Evolutionary conservation across 768 basidiomycete species (phyloP).

Genomic region (Trichaptum fuscoviolaceum): DNA sequence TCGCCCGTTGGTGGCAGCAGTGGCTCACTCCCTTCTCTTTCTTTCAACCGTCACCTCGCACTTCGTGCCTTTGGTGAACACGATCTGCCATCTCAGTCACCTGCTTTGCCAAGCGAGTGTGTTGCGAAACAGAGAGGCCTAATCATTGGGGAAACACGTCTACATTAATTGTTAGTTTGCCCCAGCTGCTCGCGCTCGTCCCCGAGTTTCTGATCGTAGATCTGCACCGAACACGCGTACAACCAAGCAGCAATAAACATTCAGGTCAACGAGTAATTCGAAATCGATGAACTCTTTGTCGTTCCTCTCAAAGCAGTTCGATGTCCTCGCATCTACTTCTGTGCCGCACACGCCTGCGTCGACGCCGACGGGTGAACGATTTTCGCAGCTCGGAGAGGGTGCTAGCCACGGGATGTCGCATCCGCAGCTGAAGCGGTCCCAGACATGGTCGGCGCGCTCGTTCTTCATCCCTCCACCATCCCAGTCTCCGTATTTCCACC

Average conservation of each 20-base stretch:
- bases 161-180: neutral
- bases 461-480: conserved; percentile 37
- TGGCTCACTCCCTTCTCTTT: neutral
- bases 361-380: conserved; percentile 40
- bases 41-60: neutral
- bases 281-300: conserved; percentile 71
- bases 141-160: neutral
- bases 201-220: neutral
- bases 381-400: conserved; percentile 23
- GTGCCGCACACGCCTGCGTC: conserved; percentile 50
- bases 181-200: neutral
- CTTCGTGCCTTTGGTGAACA: neutral
- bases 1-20: neutral
- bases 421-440: conserved; percentile 39
- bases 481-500: conserved; percentile 5
- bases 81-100: neutral
- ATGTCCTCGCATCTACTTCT: conserved; percentile 51
- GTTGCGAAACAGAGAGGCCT: neutral
- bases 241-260: neutral
- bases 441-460: conserved; percentile 53
- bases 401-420: conserved; percentile 23
- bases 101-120: neutral
- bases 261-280: neutral
- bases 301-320: conserved; percentile 78
- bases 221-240: neutral